These are phyloP conservation scores for Lactarius indigo DNA, from an alignment of 768 basidiomycete genomes.

Conservation along the genomic window DNA sequence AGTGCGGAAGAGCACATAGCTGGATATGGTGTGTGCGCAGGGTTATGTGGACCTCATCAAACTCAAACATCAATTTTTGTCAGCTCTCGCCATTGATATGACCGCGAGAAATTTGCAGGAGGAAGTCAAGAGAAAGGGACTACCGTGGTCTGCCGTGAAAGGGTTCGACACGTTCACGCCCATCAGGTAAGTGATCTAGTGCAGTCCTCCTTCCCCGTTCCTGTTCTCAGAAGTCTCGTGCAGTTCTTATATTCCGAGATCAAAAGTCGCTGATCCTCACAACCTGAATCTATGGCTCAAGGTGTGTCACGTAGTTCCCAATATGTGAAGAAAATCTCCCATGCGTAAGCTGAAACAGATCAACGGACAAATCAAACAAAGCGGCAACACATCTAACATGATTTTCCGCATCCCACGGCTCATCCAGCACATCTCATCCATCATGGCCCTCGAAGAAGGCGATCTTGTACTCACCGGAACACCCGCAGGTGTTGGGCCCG, in stretches of 20 bases:
- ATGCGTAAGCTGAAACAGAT: conserved; percentile 45
- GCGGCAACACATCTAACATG: conserved; percentile 86
- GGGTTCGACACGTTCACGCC: conserved; percentile 98
- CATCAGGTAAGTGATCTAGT: conserved; percentile 55
- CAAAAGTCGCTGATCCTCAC: conserved; percentile 63
- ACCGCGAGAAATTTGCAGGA: conserved; percentile 96
- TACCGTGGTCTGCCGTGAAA: conserved; percentile 98
- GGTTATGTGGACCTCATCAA: background rate
- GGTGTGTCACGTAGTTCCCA: conserved; percentile 37
- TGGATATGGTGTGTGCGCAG: conserved; percentile 70
- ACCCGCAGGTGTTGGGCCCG: conserved; percentile 83
- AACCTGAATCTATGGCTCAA: conserved; percentile 74
- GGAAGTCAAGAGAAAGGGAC: conserved; percentile 82
- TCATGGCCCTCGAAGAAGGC: conserved; percentile 98
- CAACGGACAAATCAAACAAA: conserved; percentile 79
- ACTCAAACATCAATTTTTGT: background rate
- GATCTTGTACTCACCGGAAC: conserved; percentile 92
- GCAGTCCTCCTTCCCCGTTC: background rate
- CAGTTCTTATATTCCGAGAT: conserved; percentile 81
- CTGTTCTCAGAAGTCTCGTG: background rate
- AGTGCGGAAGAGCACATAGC: conserved; percentile 78
- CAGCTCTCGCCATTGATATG: conserved; percentile 93
- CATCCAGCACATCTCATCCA: conserved; percentile 88
- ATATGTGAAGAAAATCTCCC: background rate
- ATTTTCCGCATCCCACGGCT: conserved; percentile 86